Evolutionary conservation across 1,284 basidiomycete genomes (phyloP).

Genomic region (Trichosporon ovoides): DNA sequence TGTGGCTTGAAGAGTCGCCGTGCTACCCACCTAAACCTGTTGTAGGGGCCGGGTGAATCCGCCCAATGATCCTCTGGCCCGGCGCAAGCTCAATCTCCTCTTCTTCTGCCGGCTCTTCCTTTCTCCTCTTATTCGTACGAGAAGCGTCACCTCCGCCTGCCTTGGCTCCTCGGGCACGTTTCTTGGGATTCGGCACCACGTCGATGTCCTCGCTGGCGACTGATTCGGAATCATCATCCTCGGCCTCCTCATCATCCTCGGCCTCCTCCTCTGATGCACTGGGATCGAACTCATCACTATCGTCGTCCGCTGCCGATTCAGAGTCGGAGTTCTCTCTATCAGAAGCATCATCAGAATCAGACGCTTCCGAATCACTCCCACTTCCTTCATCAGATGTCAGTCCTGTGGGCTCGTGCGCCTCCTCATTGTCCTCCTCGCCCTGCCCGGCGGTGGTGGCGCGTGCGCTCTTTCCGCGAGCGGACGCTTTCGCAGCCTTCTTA

Average conservation of each 20-base stretch:
- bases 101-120: conserved; percentile 27
- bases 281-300: conserved; percentile 14
- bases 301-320: conserved; percentile 28
- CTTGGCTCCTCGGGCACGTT: not conserved
- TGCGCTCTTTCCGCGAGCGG: conserved; percentile 5
- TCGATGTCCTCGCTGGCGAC: conserved; percentile 36
- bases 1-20: not conserved
- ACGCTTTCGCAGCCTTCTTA: not conserved
- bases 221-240: conserved; percentile 13
- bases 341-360: not conserved
- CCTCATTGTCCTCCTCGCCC: conserved; percentile 11
- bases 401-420: conserved; percentile 30
- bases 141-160: not conserved
- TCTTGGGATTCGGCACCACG: conserved; percentile 18
- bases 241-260: conserved; percentile 21
- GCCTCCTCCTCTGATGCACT: conserved; percentile 17
- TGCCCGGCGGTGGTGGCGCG: conserved; percentile 3
- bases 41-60: conserved; percentile 59
- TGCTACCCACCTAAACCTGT: conserved; percentile 63
- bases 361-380: not conserved
- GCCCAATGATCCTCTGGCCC: conserved; percentile 47
- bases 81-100: conserved; percentile 30
- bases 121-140: not conserved
- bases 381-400: conserved; percentile 29
- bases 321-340: conserved; percentile 4